phyloP scores from a whole-genome alignment of 208 protist genomes.

The Wallacemonas sp. region DNA sequence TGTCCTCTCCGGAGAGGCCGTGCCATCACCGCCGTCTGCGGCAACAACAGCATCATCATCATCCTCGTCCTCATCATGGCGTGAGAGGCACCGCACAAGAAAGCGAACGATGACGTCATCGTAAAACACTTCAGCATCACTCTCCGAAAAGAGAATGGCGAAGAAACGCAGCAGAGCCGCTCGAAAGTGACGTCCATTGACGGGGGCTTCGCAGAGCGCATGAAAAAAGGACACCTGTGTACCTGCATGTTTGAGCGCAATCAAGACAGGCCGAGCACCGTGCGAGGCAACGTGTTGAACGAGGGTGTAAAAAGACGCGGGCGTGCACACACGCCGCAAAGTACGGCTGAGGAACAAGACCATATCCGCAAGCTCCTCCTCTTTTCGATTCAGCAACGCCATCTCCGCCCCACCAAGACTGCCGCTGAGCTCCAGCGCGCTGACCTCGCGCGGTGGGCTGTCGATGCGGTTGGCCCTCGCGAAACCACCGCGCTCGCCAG shows the following conservation, averaged over 20 bases:
- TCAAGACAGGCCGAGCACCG: constrained; percentile 26
- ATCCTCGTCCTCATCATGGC: too few species aligned
- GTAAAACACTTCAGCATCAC: constrained; percentile 21
- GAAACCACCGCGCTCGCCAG: too few species aligned
- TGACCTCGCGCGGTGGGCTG: background rate
- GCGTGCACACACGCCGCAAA: constrained; percentile 28
- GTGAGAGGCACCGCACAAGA: constrained; percentile 25
- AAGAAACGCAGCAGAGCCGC: constrained; percentile 19
- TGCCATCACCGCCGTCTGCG: too few species aligned
- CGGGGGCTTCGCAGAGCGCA: background rate
- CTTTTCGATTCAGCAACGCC: constrained; percentile 55
- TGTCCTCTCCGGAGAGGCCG: too few species aligned
- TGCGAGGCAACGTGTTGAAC: constrained; percentile 30
- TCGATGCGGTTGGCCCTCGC: background rate
- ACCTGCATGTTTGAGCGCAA: constrained; percentile 56
- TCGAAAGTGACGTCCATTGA: constrained; percentile 3
- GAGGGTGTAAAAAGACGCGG: constrained; percentile 34
- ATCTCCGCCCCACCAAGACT: constrained; percentile 58
- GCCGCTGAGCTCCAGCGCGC: background rate
- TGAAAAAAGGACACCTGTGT: constrained; percentile 36
- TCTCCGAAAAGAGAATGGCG: constrained; percentile 12
- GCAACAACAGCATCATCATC: too few species aligned
- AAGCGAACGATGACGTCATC: constrained; percentile 19
- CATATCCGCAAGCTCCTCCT: constrained; percentile 79
- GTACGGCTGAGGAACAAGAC: constrained; percentile 58